Base-by-base conservation (phyloP, 2,329 filamentous ascomycete species). In the Exophiala calicioides region DNA sequence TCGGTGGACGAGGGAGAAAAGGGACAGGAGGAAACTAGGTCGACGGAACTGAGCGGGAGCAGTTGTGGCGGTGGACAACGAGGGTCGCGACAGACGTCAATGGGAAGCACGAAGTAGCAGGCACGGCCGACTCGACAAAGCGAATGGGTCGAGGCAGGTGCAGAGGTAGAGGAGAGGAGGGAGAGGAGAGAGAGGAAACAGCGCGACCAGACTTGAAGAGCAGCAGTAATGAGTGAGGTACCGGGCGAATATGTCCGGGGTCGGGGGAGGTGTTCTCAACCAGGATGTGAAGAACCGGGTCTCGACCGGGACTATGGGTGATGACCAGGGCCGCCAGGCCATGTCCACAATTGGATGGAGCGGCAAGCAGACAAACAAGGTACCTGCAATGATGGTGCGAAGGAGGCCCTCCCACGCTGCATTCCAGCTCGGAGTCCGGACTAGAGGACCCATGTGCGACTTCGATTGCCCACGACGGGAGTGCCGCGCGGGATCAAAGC, bases 121-220 rank as follows among this genome's bases (percentile, higher is more conserved):
- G 37, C 39, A 41, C 44, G 23, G 38, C 38, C 50, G 41, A 42
- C 40, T 50, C 39, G 44, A 54, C 47, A 40, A 50, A 50, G 50
- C 47, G 51, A 54, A 36, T 54, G 51, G 45, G 30, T 44, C 34
- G 30, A 40, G 38, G 38, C 34, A 32, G 34, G 33, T 29, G 29
- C 41, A 21, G 24, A 15, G 30, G 26, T 16, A 34, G 18, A 20
- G 6, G 26, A 4, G 12, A 27, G 13, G 20, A 31, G 24, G 37
- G 16, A 9, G 34, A 35, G 23, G 19, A 29, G 20, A 42, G 13
- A 27, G 34, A 30, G 18, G 31, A 21, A 32, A 36, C 23, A 37
- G 15, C 20, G 19, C 29, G 26, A 29, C n/a, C 13, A 30, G 15
- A 15, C 13, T 10, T n/a, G n/a, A n/a, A n/a, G n/a, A n/a, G n/a